phyloP scores from a whole-genome alignment of 1,284 basidiomycete genomes.

The Tremellales sp. region DNA sequence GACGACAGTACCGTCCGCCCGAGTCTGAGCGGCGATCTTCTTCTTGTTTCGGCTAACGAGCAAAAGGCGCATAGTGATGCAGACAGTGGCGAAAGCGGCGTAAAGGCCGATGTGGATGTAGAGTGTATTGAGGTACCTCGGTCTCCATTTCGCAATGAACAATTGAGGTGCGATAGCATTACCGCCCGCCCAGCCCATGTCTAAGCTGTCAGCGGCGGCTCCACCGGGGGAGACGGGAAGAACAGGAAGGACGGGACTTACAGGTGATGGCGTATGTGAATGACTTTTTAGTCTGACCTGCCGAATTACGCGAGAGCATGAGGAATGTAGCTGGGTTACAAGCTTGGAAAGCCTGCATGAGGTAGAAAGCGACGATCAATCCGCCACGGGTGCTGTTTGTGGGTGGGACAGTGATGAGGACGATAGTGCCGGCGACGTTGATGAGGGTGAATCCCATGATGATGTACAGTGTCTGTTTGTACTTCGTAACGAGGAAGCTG shows the following conservation, averaged over 20 bases:
- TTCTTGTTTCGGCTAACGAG: slow-evolving; percentile 21
- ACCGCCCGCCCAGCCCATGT: slow-evolving; percentile 32
- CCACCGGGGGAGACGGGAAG: not conserved
- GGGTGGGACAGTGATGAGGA: slow-evolving; percentile 22
- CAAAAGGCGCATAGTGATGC: slow-evolving; percentile 17
- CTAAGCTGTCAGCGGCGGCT: slow-evolving; percentile 1
- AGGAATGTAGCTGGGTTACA: slow-evolving; percentile 21
- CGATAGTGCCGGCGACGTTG: slow-evolving; percentile 28
- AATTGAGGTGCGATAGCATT: slow-evolving; percentile 34
- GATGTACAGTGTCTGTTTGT: slow-evolving; percentile 18
- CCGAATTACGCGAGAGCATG: slow-evolving; percentile 24
- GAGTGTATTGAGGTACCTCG: slow-evolving; percentile 30
- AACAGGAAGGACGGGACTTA: too few species aligned
- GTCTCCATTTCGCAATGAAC: slow-evolving; percentile 29
- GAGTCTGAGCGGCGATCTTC: slow-evolving; percentile 9
- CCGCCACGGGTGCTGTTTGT: slow-evolving; percentile 15
- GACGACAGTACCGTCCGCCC: not conserved
- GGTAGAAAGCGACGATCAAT: slow-evolving; percentile 23
- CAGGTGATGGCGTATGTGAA: slow-evolving; percentile 27
- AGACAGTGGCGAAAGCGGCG: slow-evolving; percentile 17
- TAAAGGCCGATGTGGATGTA: slow-evolving; percentile 38
- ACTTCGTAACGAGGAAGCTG: slow-evolving; percentile 15
- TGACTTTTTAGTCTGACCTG: slow-evolving; percentile 34
- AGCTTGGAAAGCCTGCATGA: slow-evolving; percentile 27
- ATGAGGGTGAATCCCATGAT: slow-evolving; percentile 22